Percentiles rank a stretch among this genome's conserved stretches.
phyloP scores from a whole-genome alignment of 805 yeast genomes.

The Monosporozyma solicola region DNA sequence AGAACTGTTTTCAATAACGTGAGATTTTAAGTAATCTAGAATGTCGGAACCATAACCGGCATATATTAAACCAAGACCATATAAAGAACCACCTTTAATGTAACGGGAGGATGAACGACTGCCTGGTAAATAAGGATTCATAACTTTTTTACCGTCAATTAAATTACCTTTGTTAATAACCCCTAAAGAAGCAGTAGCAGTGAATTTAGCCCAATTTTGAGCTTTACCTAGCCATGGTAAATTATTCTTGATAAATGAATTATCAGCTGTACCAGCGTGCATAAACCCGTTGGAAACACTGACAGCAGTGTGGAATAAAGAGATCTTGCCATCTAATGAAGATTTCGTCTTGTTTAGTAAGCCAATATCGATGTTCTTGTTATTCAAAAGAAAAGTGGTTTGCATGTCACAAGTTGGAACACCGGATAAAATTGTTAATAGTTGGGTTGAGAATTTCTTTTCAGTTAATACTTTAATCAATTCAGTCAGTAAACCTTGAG shows the following conservation, averaged over 20 bases:
- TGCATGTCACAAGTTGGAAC: constrained; percentile 90
- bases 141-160: constrained; percentile 76
- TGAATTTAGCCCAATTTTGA: constrained; percentile 96
- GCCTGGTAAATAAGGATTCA: constrained; percentile 89
- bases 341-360: constrained; percentile 76
- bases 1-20: constrained; percentile 53
- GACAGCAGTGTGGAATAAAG: constrained; percentile 92
- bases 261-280: constrained; percentile 95
- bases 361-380: constrained; percentile 78
- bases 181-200: constrained; percentile 96
- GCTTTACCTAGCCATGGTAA: constrained; percentile 96
- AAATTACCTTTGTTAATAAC: constrained; percentile 94
- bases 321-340: constrained; percentile 79
- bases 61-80: constrained; percentile 85
- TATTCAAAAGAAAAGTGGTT: constrained; percentile 76
- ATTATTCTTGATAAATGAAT: constrained; percentile 81
- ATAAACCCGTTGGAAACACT: constrained; percentile 90
- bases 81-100: constrained; percentile 92
- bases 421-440: constrained; percentile 73
- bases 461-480: constrained; percentile 37
- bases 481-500: constrained; percentile 73
- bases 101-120: constrained; percentile 59
- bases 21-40: constrained; percentile 65
- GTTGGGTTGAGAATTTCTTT: constrained; percentile 31
- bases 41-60: constrained; percentile 94